Conservation (phyloP, 2,329 filamentous ascomycete species). For the Ceratocystis cubensis region DNA sequence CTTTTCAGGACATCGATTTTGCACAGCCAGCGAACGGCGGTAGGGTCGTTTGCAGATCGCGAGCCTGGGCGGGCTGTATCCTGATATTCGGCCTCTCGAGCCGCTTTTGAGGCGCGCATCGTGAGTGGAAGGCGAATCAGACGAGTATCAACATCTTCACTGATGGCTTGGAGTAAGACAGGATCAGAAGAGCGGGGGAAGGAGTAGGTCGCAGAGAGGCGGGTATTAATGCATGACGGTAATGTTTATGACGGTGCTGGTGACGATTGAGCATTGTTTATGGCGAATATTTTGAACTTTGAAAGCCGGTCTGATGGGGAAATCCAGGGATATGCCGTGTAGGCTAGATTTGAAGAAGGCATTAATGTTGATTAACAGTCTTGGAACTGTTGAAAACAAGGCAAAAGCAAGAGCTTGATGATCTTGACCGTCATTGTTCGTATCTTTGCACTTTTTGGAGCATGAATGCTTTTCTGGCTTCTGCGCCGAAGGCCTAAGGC, state of each 20-base stretch:
- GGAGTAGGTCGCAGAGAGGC: conserved; percentile 3
- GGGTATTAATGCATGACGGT: conserved; percentile 7
- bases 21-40: not conserved
- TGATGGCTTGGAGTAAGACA: not conserved
- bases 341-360: no score
- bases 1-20: not conserved
- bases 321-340: no score
- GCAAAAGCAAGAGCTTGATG: no score
- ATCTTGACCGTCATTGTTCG: not conserved
- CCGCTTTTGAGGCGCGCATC: conserved; percentile 30
- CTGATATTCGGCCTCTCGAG: not conserved
- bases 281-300: not conserved
- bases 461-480: not conserved
- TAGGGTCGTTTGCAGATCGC: no score
- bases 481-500: not conserved
- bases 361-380: no score
- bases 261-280: not conserved
- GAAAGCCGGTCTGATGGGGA: not conserved
- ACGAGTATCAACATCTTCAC: conserved; percentile 28
- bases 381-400: no score
- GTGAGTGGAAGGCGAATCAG: conserved; percentile 29
- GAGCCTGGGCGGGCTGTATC: no score
- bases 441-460: not conserved
- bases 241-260: not conserved
- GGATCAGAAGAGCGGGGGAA: not conserved